phyloP scores from a whole-genome alignment of 1,139 yeast species.

The Eremothecium coryli region DNA sequence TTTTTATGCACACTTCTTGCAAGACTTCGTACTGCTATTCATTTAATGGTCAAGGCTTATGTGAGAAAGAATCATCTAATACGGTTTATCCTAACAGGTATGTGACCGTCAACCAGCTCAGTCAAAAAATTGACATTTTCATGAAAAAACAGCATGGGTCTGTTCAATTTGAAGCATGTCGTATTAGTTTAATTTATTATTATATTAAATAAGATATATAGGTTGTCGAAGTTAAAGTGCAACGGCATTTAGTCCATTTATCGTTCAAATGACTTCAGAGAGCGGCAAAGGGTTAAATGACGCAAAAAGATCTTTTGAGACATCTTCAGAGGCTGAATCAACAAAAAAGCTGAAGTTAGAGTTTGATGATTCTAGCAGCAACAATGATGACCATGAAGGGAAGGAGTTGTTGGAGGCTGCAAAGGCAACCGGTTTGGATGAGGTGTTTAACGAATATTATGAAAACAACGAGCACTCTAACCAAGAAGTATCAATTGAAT shows the following conservation, averaged over 20 bases:
- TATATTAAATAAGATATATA: not conserved
- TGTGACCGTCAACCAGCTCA: conserved; percentile 1
- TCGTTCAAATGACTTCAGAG: conserved; percentile 4
- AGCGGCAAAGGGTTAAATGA: not conserved
- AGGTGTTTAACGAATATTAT: conserved; percentile 14
- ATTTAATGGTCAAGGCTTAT: too few species aligned
- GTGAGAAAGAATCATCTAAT: not conserved
- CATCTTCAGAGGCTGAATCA: not conserved
- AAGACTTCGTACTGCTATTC: too few species aligned
- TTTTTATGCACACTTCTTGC: too few species aligned
- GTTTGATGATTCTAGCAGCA: conserved; percentile 5
- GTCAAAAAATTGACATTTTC: not conserved
- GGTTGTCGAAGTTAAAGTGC: too few species aligned
- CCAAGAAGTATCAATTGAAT: conserved; percentile 5
- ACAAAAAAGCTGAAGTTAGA: conserved; percentile 9
- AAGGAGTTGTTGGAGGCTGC: conserved; percentile 10
- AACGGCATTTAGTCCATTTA: too few species aligned
- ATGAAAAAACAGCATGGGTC: conserved; percentile 1
- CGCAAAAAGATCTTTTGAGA: not conserved
- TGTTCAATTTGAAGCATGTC: not conserved
- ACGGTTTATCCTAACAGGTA: not conserved
- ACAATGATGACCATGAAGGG: conserved; percentile 7
- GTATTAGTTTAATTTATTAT: too few species aligned
- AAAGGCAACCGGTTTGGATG: conserved; percentile 13
- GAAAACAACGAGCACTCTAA: conserved; percentile 1